Conservation (phyloP, 768 basidiomycete genomes). For the Pisolithus marmoratus region DNA sequence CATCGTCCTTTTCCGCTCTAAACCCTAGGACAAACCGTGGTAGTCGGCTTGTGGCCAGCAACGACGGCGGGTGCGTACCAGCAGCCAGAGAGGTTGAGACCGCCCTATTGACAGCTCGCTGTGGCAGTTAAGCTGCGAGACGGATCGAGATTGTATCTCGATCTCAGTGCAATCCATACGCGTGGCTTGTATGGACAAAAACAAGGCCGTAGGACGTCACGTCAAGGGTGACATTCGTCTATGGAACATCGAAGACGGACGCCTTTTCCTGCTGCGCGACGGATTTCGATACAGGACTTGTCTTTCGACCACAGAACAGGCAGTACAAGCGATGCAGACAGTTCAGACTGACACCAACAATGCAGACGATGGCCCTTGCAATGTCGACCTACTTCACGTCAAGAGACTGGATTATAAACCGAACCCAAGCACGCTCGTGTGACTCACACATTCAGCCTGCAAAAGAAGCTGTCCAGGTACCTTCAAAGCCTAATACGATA, state of each 20-base stretch:
- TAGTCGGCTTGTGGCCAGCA: too few relatives aligned
- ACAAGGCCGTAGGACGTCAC: neutral
- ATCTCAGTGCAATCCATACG: too few relatives aligned
- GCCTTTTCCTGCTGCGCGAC: neutral
- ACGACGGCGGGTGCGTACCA: too few relatives aligned
- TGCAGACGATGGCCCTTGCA: constrained; percentile 10
- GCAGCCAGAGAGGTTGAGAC: too few relatives aligned
- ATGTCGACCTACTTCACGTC: constrained; percentile 53
- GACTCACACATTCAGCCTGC: neutral
- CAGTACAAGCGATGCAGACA: constrained; percentile 6
- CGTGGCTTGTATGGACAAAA: too few relatives aligned
- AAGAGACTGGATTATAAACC: constrained; percentile 62
- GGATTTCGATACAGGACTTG: constrained; percentile 15
- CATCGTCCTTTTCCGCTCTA: too few relatives aligned
- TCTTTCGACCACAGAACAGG: constrained; percentile 21
- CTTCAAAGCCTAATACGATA: constrained; percentile 1
- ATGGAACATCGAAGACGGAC: too few relatives aligned
- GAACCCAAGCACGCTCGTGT: constrained; percentile 69
- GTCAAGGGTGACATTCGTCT: too few relatives aligned
- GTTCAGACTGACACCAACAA: constrained; percentile 16
- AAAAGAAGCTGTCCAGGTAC: neutral
- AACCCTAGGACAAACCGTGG: too few relatives aligned
- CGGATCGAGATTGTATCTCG: too few relatives aligned
- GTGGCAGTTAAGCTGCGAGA: too few relatives aligned
- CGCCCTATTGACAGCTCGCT: too few relatives aligned